Conservation (phyloP, 768 basidiomycete species). For the Chalciporus sphaerocephalus region DNA sequence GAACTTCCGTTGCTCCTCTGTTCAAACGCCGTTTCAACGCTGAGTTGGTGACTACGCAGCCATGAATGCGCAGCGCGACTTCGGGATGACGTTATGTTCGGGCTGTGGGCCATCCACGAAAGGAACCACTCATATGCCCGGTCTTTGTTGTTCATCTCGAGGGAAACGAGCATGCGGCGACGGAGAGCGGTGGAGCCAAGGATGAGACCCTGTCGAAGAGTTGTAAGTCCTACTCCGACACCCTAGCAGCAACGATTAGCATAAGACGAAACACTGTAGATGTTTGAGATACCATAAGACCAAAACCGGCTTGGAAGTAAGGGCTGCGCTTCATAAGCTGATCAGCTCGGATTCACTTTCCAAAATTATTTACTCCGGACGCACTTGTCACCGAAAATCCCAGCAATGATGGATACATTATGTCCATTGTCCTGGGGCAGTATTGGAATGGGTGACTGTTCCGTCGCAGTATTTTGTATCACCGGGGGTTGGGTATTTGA, state of each 20-base stretch:
- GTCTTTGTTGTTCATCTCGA: slow-evolving; percentile 96
- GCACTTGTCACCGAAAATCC: slow-evolving; percentile 63
- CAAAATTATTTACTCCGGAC: slow-evolving; percentile 27
- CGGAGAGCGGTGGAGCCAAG: slow-evolving; percentile 73
- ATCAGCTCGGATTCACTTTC: slow-evolving; percentile 10
- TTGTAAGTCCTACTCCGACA: slow-evolving; percentile 80
- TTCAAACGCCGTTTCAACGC: slow-evolving; percentile 89
- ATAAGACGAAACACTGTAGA: not conserved
- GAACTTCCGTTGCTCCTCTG: slow-evolving; percentile 88
- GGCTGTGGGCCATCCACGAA: slow-evolving; percentile 86
- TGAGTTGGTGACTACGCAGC: slow-evolving; percentile 85
- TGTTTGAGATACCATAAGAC: slow-evolving; percentile 71
- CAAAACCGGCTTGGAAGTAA: slow-evolving; percentile 97
- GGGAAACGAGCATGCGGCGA: slow-evolving; percentile 85
- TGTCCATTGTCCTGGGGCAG: slow-evolving; percentile 7
- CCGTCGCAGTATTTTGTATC: not conserved
- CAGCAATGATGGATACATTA: slow-evolving; percentile 32
- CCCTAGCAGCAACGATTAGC: slow-evolving; percentile 49
- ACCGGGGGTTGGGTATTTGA: not conserved
- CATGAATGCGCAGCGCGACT: slow-evolving; percentile 33
- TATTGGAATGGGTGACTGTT: slow-evolving; percentile 1
- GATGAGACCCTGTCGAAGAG: slow-evolving; percentile 64
- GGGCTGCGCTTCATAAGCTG: slow-evolving; percentile 61
- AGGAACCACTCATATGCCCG: slow-evolving; percentile 95
- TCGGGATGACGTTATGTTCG: slow-evolving; percentile 32